Base-by-base conservation (phyloP, 768 basidiomycete genomes). In the Termitomyces bulborhizus region DNA sequence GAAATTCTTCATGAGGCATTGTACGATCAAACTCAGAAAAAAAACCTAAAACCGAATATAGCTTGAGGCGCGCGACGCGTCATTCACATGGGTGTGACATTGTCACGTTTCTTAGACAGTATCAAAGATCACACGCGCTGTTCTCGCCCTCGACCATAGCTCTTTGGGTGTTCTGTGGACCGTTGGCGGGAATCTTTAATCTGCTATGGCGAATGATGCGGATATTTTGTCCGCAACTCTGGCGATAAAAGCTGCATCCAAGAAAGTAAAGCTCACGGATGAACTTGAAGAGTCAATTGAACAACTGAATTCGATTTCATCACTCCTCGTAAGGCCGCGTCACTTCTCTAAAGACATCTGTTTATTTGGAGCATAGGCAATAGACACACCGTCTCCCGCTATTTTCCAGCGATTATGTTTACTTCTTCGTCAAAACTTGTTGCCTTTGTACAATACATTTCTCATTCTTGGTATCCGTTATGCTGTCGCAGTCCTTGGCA, bases 401-500 rank as follows among this genome's bases (percentile, higher is more conserved):
- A 68, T 69, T 24, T 63, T 73, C n/a, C 63, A 62, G 26, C 75
- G 71, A 53, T 65, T 84, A 45, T 60, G 68, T 5, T 60, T 65
- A 4, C 65, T 76, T 49, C 69, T 84, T 43, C 74, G 80, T 51
- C 62, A 68, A 40, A 70, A 72, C 24, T 62, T 83, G 39, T 57
- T 73, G 41, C 72, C 73, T n/a, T 61, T 83, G 6, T 84, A 83
- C 54, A 60, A 62, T 32, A 59, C 63, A 8, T 71, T 74, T 56
- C 69, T 73, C 0, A 60, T 62, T 41, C 68, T 70, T 26, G 67
- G 79, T 3, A 64, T 84, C 46, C 68, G 70, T 9, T 71, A 77
- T 59, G 69, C 74, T 9, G 67, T 72, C 4, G 63, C 70, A 18
- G 59, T 82, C n/a, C 71, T 81, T 39, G 64, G 62, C 12, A 61